Evolutionary conservation across 768 basidiomycete species (phyloP), one percentile per base, ranked within the genome.

Genomic region (Mycena haematopus): DNA sequence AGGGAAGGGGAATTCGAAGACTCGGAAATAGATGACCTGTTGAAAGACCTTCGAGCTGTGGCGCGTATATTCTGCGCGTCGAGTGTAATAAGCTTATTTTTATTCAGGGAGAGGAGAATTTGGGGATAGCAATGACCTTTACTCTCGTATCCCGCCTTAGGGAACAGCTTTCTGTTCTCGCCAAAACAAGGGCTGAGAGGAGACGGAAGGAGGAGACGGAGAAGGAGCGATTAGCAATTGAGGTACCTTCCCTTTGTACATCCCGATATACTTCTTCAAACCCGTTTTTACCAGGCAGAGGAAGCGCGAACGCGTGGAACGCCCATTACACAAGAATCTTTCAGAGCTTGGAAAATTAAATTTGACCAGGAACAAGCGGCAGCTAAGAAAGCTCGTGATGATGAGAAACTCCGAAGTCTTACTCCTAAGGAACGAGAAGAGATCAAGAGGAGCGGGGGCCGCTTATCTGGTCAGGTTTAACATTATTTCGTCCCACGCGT

Each of bases 81-180:
- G 38, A 63, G 61, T 56, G 38, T 54, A 44, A 55, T 44, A 35
- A 52, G n/a, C 24, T 31, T 54, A 65, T 57, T 53, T 56, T 52
- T 54, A 14, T 21, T 59, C 57, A 92, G 90, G 92, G 91, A 58
- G 85, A 90, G 71, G 93, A 95, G 71, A 95, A 92, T 73, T 70
- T 93, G 22, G 94, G 94, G 45, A 96, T 96, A 90, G 95, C 97
- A 2, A 98, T 99, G 95, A 96, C 95, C 19, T 99, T 97, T 72
- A 95, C 96, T 0, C 81, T 99, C 19, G 89, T 95, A 13, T 90
- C 92, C 0, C 89, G 91, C 69, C 83, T 97, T 47, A 83, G 91
- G 66, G 95, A 98, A 75, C 81, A 86, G 52, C 78, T 98, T 17
- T 84, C 88, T 6, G 70, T 72, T 19, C 76, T 96, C 25, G 84